Evolutionary conservation across 495 filamentous ascomycete species (phyloP), one percentile per base, ranked within the genome.

Genomic region (Viridothelium virens): DNA sequence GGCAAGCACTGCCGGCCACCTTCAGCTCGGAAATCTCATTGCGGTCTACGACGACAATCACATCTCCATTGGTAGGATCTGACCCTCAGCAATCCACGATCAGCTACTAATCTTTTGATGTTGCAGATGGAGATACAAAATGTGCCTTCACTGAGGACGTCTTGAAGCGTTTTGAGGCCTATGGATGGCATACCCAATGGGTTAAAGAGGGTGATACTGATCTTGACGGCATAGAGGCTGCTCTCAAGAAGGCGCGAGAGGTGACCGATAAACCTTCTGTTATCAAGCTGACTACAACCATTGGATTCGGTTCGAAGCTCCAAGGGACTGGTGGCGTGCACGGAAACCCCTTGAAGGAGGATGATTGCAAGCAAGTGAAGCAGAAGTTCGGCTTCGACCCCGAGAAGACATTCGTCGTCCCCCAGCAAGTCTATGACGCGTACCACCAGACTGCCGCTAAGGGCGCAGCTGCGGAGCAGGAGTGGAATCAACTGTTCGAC

Each of bases 21-120:
- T 97, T 79, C 91, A 97, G 83, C 84, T 99, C 46, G 95, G 94
- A 68, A 99, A 97, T 85, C 81, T 99, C 68, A 97, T 99, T 76
- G 85, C 84, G 76, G 84, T 99, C 79, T 99, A 94, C 77, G 94
- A 99, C 75, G 94, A 99, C 83, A 99, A 99, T 84, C 89, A 94
- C 75, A 98, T 98, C 77, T 96, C 91, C 74, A 91, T 91, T 71
- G 86, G 88, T 90, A 79, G 71, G 84, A 63, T 38, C 0, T 50
- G 11, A 11, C 61, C 12, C 4, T 3, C 33, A 5, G 34, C 14
- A 36, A 66, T 56, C 14, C 14, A 48, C 25, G 25, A 25, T 25
- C 25, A 25, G 25, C 25, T 25, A 33, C 5, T n/a, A 50, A 38
- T 37, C 38, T 44, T 64, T 59, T 44, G 41, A 56, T 56, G 72